Evolutionary conservation across 148 eudicot genomes (phyloP).

Genomic region (Oxyria digyna): DNA sequence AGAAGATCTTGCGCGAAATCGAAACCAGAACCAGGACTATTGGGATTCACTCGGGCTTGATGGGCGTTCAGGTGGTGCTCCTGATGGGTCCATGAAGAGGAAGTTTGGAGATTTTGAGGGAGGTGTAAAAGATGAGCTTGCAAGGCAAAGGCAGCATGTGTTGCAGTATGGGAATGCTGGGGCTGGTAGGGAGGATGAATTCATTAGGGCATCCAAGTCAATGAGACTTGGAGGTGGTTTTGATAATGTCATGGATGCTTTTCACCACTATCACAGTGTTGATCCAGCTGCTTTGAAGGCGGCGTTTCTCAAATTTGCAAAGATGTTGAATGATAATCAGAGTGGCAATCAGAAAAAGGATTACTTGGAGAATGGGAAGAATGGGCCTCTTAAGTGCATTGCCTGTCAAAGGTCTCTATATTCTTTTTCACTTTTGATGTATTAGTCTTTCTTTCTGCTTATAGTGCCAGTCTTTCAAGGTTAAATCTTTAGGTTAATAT

Average conservation of each 20-base stretch:
- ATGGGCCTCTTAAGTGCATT: constrained; percentile 55
- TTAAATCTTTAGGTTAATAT: neutral
- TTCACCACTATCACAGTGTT: constrained; percentile 19
- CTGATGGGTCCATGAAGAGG: constrained; percentile 43
- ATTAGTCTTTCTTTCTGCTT: neutral
- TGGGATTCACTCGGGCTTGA: constrained; percentile 31
- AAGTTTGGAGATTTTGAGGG: constrained; percentile 37
- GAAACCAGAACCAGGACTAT: constrained; percentile 27
- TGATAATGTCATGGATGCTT: constrained; percentile 20
- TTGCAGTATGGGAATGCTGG: constrained; percentile 60
- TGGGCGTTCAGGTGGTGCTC: constrained; percentile 13
- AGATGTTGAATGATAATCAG: constrained; percentile 38
- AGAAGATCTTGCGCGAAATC: constrained; percentile 17
- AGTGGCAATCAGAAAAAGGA: constrained; percentile 38
- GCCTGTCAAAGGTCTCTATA: constrained; percentile 65
- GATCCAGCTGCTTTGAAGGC: constrained; percentile 58
- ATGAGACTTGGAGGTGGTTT: constrained; percentile 30
- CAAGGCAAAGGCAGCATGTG: constrained; percentile 64
- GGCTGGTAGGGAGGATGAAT: constrained; percentile 28
- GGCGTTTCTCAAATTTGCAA: constrained; percentile 52
- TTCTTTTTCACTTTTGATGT: neutral
- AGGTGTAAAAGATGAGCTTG: constrained; percentile 35
- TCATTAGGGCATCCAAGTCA: constrained; percentile 26
- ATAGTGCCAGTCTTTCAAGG: neutral
- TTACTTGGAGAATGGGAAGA: constrained; percentile 69